Conservation (phyloP, 2,329 filamentous ascomycete species). For the Ophiostoma australiae region DNA sequence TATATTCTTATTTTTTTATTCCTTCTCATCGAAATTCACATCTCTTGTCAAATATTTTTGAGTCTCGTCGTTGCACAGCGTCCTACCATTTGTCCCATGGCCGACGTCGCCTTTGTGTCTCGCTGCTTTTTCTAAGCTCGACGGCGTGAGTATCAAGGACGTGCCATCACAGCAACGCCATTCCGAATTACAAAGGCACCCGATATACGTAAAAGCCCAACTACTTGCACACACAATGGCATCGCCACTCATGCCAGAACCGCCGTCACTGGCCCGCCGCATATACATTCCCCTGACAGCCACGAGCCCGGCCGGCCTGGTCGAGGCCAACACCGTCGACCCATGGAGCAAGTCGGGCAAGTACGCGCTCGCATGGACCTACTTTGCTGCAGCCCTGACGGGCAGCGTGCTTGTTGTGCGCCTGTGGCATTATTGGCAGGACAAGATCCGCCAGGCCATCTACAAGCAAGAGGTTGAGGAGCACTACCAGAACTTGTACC, state of each 20-base stretch:
- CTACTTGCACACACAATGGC: background rate
- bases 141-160: background rate
- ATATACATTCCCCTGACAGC: constrained; percentile 57
- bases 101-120: constrained; percentile 6
- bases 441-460: constrained; percentile 84
- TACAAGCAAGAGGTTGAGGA: constrained; percentile 77
- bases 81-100: constrained; percentile 4
- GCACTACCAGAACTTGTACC: constrained; percentile 54
- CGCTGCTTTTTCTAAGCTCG: constrained; percentile 6
- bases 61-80: background rate
- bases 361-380: constrained; percentile 83
- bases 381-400: constrained; percentile 73
- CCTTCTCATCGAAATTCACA: no score
- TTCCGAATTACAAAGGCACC: background rate
- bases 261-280: constrained; percentile 46
- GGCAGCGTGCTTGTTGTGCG: constrained; percentile 63
- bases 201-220: background rate
- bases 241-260: constrained; percentile 12
- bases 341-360: constrained; percentile 79
- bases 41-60: background rate
- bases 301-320: constrained; percentile 55
- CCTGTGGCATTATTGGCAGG: constrained; percentile 84
- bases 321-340: constrained; percentile 63
- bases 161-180: background rate
- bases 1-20: background rate